Base-by-base conservation (phyloP, 768 basidiomycete species). In the Leccinum uliginosum region DNA sequence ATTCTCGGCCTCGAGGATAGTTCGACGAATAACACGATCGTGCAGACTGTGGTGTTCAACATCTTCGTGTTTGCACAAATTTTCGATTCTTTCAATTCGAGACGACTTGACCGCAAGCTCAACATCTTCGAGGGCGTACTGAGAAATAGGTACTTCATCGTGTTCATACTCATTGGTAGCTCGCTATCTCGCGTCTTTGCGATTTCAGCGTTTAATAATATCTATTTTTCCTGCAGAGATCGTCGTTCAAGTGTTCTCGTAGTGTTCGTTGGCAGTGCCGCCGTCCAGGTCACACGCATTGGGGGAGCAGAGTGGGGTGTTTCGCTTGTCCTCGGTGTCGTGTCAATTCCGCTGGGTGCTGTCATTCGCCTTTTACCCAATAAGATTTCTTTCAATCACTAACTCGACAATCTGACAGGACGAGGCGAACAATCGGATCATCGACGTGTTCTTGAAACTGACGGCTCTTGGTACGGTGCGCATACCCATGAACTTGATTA, bases 31-130 rank as follows among this genome's bases (percentile, higher is more conserved):
- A 67, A 81, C 21, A 62, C 73, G 6, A 71, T 85, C 35, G 78
- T 95, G 23, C 84, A 87, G 67, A 94, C 96, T 0, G 76, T 98
- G 17, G 92, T 98, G 30, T 99, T 99, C 83, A 99, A 98, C 66
- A 82, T 86, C 17, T 99, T 98, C 66, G 96, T 98, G 50, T 98
- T 98, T 69, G 91, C 91, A 26, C 97, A 98, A 72, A 94, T 99
- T 63, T 94, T 89, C 81, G 96, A 95, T 74, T 93, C 92, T 45
- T 71, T 98, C 72, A 99, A 98, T 68, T 92, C 89, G 63, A 80
- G 97, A 53, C 80, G 93, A 35, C 77, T 98, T 47, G 95, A 98
- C 65, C 83, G 81, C 57, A 82, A 83, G 50, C 78, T 94, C 57
- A 98, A 99, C 72, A 83, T 98, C 57, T 93, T 98, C 65, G 85